Evolutionary conservation across 2,329 filamentous ascomycete species (phyloP).

Genomic region (Madurella fahalii): DNA sequence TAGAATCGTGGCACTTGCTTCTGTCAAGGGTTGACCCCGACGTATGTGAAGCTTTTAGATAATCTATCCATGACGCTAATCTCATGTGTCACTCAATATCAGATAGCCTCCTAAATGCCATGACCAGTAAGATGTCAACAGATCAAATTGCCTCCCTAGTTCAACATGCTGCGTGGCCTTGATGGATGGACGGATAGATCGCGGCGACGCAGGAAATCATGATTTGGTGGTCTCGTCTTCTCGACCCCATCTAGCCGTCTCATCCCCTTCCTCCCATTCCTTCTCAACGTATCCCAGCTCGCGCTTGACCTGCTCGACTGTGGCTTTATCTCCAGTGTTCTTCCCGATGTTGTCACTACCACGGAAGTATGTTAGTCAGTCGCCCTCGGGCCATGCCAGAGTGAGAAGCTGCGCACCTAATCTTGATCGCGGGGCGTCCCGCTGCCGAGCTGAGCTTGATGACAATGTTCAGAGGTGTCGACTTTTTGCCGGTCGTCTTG

Average conservation of each 20-base stretch:
- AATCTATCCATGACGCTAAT: not conserved
- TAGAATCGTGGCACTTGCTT: no score
- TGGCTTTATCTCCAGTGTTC: slow-evolving; percentile 82
- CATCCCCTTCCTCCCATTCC: slow-evolving; percentile 77
- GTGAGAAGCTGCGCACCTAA: slow-evolving; percentile 49
- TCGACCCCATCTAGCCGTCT: slow-evolving; percentile 75
- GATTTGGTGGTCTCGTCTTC: slow-evolving; percentile 34
- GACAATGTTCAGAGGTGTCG: slow-evolving; percentile 90
- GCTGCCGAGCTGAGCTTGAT: slow-evolving; percentile 89
- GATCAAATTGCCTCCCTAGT: no score
- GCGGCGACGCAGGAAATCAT: slow-evolving; percentile 5
- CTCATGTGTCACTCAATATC: not conserved
- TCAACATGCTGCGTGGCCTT: no score
- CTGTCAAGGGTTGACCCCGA: not conserved
- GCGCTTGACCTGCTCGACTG: slow-evolving; percentile 78
- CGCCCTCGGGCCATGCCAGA: no score
- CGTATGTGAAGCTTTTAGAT: not conserved
- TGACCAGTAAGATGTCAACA: not conserved
- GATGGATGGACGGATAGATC: no score
- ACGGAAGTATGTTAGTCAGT: not conserved
- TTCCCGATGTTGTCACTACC: slow-evolving; percentile 76
- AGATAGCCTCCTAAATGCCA: not conserved
- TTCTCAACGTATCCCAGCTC: slow-evolving; percentile 83
- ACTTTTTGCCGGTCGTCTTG: slow-evolving; percentile 71
- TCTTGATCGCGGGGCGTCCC: slow-evolving; percentile 82